These are phyloP conservation scores for Cercospora sp. DNA, from an alignment of 2,329 filamentous ascomycete species.

Conservation along the genomic window DNA sequence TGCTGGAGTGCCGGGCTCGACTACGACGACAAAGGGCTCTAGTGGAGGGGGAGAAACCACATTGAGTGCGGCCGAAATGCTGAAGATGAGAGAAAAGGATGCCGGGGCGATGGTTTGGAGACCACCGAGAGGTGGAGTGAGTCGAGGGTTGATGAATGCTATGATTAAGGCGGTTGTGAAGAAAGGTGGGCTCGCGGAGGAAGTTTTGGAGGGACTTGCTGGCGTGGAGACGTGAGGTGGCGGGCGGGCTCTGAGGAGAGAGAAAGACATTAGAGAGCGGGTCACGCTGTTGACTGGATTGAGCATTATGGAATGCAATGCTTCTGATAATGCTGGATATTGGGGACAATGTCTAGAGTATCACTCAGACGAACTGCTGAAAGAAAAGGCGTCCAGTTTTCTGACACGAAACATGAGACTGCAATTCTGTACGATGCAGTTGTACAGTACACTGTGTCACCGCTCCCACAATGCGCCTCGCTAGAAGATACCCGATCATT, in stretches of 20 bases:
- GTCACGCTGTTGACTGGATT: too few relatives aligned
- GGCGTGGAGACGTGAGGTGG: constrained; percentile 60
- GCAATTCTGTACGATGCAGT: background rate
- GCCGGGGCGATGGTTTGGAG: constrained; percentile 68
- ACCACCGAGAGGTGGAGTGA: constrained; percentile 79
- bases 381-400: background rate
- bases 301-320: background rate
- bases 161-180: constrained; percentile 78
- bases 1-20: constrained; percentile 48
- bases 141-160: constrained; percentile 67
- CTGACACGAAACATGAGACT: background rate
- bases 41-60: constrained; percentile 15
- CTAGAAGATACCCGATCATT: background rate
- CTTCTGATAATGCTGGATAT: background rate
- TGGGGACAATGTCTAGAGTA: background rate
- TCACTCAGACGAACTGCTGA: background rate
- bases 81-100: constrained; percentile 54
- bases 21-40: constrained; percentile 24
- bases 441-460: background rate
- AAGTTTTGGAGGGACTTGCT: constrained; percentile 80
- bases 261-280: background rate
- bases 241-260: too few relatives aligned
- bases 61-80: constrained; percentile 43
- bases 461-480: background rate
- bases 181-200: constrained; percentile 77